A percentile compares a stretch with the other conserved stretches of the same genome.
These are phyloP conservation scores for Stromatinia cepivora DNA, from an alignment of 2,329 filamentous ascomycete species.

Conservation along the genomic window DNA sequence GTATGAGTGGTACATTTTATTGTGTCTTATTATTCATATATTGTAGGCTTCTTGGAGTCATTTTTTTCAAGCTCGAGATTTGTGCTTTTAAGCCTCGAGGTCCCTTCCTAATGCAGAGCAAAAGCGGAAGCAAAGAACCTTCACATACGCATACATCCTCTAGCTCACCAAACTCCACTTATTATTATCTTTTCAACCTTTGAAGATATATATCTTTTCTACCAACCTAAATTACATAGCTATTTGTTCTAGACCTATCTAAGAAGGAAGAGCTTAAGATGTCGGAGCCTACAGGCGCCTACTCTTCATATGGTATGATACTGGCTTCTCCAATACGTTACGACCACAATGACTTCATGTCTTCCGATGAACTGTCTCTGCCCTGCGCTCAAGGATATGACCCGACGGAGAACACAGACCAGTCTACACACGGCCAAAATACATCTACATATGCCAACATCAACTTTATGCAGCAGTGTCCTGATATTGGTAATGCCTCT, in stretches of 20 bases:
- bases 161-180: not conserved
- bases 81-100: not conserved
- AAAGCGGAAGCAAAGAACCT: not conserved
- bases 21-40: not conserved
- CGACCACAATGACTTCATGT: too few relatives aligned
- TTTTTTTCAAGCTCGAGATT: not conserved
- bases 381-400: too few relatives aligned
- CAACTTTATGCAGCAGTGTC: too few relatives aligned
- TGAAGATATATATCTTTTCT: not conserved
- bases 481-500: too few relatives aligned
- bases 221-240: not conserved
- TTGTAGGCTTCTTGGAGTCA: not conserved
- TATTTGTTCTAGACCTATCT: not conserved
- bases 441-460: too few relatives aligned
- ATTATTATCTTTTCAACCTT: not conserved
- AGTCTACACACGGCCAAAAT: too few relatives aligned
- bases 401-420: too few relatives aligned
- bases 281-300: too few relatives aligned
- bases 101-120: not conserved
- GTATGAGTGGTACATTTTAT: not conserved
- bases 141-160: not conserved
- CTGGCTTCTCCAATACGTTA: too few relatives aligned
- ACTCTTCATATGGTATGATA: too few relatives aligned
- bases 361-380: too few relatives aligned
- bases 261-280: not conserved